Percentiles rank a stretch among this genome's conserved stretches.
Conservation (phyloP, 2,329 filamentous ascomycete species). For the Fonsecaea erecta region DNA sequence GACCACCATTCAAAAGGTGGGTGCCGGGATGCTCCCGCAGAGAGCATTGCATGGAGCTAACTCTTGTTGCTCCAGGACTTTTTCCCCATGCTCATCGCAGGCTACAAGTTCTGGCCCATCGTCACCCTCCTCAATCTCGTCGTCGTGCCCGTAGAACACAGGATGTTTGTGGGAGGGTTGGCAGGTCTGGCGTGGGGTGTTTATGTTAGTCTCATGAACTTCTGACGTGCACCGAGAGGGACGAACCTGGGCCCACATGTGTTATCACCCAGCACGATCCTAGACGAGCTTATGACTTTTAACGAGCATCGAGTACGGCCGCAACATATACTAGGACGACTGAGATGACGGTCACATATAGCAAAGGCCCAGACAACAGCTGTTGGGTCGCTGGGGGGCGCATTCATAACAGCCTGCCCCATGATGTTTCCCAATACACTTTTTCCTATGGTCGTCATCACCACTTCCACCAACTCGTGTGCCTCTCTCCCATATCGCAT, state of each 20-base stretch:
- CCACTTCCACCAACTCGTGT: too few species aligned
- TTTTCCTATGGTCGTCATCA: too few species aligned
- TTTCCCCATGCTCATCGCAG: conserved; percentile 43
- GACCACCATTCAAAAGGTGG: conserved; percentile 44
- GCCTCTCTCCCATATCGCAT: too few species aligned
- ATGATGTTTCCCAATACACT: too few species aligned
- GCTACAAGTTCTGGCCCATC: conserved; percentile 48
- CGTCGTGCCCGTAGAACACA: conserved; percentile 44
- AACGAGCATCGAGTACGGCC: not conserved
- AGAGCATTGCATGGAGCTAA: not conserved
- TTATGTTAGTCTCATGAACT: conserved; percentile 56
- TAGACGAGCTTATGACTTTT: not conserved
- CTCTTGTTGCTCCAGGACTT: conserved; percentile 26
- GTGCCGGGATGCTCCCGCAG: conserved; percentile 9
- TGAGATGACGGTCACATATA: not conserved
- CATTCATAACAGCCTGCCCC: not conserved
- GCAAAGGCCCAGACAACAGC: not conserved
- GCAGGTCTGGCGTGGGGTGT: conserved; percentile 47
- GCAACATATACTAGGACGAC: not conserved
- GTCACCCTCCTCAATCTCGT: conserved; percentile 47
- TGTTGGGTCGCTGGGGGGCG: not conserved
- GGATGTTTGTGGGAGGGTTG: conserved; percentile 44
- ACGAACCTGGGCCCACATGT: not conserved
- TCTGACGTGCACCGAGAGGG: not conserved
- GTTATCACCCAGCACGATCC: not conserved